A percentile compares a stretch with the other conserved stretches of the same genome.
These are phyloP conservation scores for Aegilops bicornis DNA, from an alignment of 176 grass and related monocot species.

Conservation along the genomic window DNA sequence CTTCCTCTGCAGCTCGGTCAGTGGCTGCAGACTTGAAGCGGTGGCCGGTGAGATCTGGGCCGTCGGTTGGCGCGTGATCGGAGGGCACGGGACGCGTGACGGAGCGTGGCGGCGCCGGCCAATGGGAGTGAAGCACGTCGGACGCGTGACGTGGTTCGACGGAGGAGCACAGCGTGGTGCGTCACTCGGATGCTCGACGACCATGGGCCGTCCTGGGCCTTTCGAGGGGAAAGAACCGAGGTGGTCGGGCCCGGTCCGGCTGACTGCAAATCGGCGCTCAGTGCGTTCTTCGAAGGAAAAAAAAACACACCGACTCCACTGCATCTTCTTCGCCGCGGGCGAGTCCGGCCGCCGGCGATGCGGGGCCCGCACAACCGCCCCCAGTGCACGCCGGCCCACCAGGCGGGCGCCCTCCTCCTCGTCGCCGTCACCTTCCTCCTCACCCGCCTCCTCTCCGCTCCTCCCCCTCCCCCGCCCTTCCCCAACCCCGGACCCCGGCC, in stretches of 20 bases:
- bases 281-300: too few species aligned
- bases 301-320: too few species aligned
- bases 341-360: not conserved
- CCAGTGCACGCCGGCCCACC: conserved; percentile 53
- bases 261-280: too few species aligned
- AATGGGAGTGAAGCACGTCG: conserved; percentile 40
- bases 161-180: not conserved
- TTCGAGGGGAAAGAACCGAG: not conserved
- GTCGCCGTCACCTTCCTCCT: conserved; percentile 70
- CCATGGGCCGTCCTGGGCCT: not conserved
- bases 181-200: not conserved
- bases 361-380: not conserved
- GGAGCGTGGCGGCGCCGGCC: not conserved
- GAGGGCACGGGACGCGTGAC: not conserved
- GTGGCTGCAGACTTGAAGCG: not conserved
- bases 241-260: not conserved
- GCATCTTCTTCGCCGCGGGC: not conserved
- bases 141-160: conserved; percentile 37
- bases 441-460: conserved; percentile 52
- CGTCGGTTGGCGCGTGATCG: conserved; percentile 31
- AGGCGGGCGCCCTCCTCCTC: conserved; percentile 60
- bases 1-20: not conserved
- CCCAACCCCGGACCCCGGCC: not conserved
- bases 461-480: not conserved
- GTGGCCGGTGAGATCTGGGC: not conserved